These are phyloP conservation scores for Anisodus tanguticus DNA, from an alignment of 257 asterid species.

Conservation along the genomic window DNA sequence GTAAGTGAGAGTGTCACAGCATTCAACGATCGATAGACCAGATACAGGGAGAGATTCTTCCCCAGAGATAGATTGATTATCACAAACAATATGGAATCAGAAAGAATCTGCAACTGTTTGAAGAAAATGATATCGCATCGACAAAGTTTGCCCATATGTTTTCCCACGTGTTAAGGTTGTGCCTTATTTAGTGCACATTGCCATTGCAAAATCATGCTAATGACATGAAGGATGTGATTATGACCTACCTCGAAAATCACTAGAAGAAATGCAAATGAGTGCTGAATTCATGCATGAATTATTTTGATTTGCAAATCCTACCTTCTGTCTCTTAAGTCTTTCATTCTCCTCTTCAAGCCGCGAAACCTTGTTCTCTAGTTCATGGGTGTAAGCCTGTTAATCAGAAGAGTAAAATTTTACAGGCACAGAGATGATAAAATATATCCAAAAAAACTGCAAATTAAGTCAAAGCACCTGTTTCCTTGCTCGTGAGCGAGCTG, in stretches of 20 bases:
- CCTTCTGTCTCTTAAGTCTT: constrained; percentile 81
- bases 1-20: not conserved
- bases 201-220: not conserved
- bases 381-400: constrained; percentile 86
- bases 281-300: constrained; percentile 23
- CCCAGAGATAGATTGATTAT: not conserved
- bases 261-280: constrained; percentile 17
- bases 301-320: constrained; percentile 38
- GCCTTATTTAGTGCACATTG: not conserved
- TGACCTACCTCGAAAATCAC: not conserved
- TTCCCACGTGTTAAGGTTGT: not conserved
- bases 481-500: constrained; percentile 95
- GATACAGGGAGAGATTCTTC: not conserved
- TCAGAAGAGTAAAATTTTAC: constrained; percentile 30
- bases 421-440: not conserved
- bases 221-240: not conserved
- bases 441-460: not conserved
- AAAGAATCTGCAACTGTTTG: not conserved
- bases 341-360: constrained; percentile 90
- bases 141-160: not conserved
- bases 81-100: not conserved
- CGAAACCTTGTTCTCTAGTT: constrained; percentile 90
- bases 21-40: not conserved
- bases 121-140: constrained; percentile 5
- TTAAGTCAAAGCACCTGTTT: constrained; percentile 59